Conservation (phyloP, 495 filamentous ascomycete genomes). For the Umbilicaria muhlenbergii region DNA sequence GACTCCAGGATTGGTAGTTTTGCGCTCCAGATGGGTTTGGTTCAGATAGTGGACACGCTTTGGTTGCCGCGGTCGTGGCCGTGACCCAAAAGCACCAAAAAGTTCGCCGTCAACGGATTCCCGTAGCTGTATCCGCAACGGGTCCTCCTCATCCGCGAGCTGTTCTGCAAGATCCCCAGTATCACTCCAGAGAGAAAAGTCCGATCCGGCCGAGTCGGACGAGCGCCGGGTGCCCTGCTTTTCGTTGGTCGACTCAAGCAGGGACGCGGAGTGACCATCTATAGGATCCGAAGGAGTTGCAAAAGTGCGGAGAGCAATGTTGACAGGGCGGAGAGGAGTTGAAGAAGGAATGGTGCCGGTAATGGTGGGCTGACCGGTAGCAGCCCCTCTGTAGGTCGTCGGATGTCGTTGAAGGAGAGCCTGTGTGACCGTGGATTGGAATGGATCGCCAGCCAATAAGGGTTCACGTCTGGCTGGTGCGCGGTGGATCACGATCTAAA, state of each 20-base stretch:
- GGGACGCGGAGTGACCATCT: conserved; percentile 20
- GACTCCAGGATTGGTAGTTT: conserved; percentile 34
- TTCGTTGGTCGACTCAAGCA: conserved; percentile 29
- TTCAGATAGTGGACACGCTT: conserved; percentile 38
- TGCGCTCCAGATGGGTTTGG: conserved; percentile 17
- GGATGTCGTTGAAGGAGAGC: conserved; percentile 2
- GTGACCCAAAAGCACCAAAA: conserved; percentile 25
- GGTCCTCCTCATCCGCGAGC: conserved; percentile 66
- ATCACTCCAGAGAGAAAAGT: conserved; percentile 76
- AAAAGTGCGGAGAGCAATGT: conserved; percentile 43
- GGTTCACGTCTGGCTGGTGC: conserved; percentile 3
- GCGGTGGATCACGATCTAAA: conserved; percentile 9
- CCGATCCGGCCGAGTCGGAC: conserved; percentile 47
- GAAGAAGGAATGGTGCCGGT: conserved; percentile 45
- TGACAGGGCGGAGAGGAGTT: conserved; percentile 29
- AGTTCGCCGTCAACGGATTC: conserved; percentile 44
- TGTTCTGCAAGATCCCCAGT: conserved; percentile 90
- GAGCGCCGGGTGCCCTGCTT: conserved; percentile 33
- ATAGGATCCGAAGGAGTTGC: conserved; percentile 23
- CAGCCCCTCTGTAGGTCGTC: conserved; percentile 21
- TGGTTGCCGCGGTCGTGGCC: conserved; percentile 17
- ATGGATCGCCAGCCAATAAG: conserved; percentile 7
- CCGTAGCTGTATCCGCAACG: conserved; percentile 47
- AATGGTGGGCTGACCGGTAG: conserved; percentile 26
- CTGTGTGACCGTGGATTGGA: conserved; percentile 9